These are phyloP conservation scores for Manihot esculenta DNA, from an alignment of 441 rosid species.

Conservation along the genomic window DNA sequence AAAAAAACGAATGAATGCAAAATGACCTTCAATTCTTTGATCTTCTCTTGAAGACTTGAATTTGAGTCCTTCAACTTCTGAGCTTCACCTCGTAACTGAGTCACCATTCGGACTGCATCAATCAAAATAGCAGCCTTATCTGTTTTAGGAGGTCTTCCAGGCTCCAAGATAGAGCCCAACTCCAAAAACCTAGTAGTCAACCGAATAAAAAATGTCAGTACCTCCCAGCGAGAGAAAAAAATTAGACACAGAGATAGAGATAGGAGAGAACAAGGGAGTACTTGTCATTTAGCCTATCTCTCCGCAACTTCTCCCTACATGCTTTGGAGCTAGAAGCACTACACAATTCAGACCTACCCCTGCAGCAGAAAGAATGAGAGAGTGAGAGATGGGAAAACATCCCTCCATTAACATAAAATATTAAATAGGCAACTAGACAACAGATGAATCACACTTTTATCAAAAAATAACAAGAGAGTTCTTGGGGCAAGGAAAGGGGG, in stretches of 20 bases:
- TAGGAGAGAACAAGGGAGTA: conserved; percentile 22
- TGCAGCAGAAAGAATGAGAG: conserved; percentile 29
- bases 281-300: conserved; percentile 96
- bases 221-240: conserved; percentile 1
- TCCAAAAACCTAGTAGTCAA: conserved; percentile 68
- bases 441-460: not conserved
- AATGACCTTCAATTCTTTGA: conserved; percentile 84
- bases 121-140: conserved; percentile 89
- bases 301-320: conserved; percentile 94
- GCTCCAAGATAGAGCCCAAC: conserved; percentile 78
- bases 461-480: not conserved
- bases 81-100: conserved; percentile 80
- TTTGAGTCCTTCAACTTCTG: conserved; percentile 90
- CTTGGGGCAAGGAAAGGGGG: not conserved
- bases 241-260: not conserved
- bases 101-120: conserved; percentile 89
- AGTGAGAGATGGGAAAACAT: not conserved
- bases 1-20: not conserved
- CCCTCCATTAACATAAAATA: not conserved
- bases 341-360: conserved; percentile 76
- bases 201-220: conserved; percentile 2
- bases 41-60: conserved; percentile 82
- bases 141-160: conserved; percentile 89
- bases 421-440: not conserved
- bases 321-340: conserved; percentile 87